Evolutionary conservation across 352 stramenopile species (phyloP), one percentile per base, ranked within the genome.

Genomic region (Phytophthora idaei): DNA sequence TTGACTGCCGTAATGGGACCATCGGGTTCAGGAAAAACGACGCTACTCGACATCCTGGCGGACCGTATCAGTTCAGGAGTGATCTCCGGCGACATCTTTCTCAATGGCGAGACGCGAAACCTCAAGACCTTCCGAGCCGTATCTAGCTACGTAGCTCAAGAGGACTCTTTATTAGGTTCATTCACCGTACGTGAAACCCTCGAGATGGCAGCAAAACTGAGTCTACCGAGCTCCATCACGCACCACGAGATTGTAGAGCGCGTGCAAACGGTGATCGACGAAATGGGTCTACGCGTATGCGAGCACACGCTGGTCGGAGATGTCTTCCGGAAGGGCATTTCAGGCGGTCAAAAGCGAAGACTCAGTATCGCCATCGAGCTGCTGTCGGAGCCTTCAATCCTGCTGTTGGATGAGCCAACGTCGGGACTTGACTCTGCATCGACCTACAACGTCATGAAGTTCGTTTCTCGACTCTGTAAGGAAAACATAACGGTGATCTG

Each of bases 381-480:
- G 36, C 79, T 98, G 1, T 87, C 92, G 0, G 97, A 98, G 57
- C 95, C 95, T 27, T 93, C 95, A 34, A 83, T 99, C 42, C 57
- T 99, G 44, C 85, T 99, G 15, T 70, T 99, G 14, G 95, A 98
- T 61, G 96, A 98, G 63, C 94, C 96, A 0, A 99, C 94, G 0
- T 95, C 79, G 4, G 91, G 93, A 0, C 74, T 99, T 7, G 96
- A 99, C 72, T 85, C 87, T 12, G 89, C 83, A 11, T 89, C 92
- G 32, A 93, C 94, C 2, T 80, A 92, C 53, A 85, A 86, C 34
- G 89, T 98, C 7, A 97, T 99, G 68, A 73, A 93, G 45, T 71
- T 82, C 31, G 70, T 93, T 2, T 57, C 85, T 0, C 57, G 73
- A 45, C 62, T 84, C 1, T 78, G 82, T 29, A 67, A 74, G 21